A percentile compares a stretch with the other conserved stretches of the same genome.
Conservation (phyloP, 768 basidiomycete species). For the Leucosporidium creatinivorum region DNA sequence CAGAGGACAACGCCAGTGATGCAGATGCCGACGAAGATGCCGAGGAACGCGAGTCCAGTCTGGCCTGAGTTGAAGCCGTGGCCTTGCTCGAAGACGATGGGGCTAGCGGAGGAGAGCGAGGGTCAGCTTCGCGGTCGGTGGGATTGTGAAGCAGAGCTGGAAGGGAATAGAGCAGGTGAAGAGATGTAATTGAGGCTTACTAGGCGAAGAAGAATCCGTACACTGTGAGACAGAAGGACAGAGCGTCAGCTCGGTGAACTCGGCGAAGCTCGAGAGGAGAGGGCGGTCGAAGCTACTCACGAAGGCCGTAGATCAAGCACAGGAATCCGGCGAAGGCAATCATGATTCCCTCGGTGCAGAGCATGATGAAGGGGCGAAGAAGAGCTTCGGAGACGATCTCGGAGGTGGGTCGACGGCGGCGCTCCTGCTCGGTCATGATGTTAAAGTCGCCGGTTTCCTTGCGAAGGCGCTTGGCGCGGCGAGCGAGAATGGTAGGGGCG, state of each 20-base stretch:
- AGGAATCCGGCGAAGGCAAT: conserved; percentile 28
- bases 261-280: no score
- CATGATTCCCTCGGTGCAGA: conserved; percentile 8
- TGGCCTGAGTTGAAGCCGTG: background rate
- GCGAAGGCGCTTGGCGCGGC: conserved; percentile 49
- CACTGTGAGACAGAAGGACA: background rate
- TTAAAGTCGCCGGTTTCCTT: conserved; percentile 42
- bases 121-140: no score
- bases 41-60: background rate
- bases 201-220: conserved; percentile 12
- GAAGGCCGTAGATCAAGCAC: conserved; percentile 35
- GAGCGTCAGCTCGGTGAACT: no score
- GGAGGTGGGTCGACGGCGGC: conserved; percentile 26
- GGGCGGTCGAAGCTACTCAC: no score
- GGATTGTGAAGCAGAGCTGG: background rate
- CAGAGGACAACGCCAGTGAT: conserved; percentile 34
- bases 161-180: no score
- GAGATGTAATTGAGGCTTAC: no score
- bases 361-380: conserved; percentile 32
- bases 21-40: conserved; percentile 24
- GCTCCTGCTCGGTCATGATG: conserved; percentile 36
- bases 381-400: conserved; percentile 35
- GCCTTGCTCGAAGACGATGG: background rate
- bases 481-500: conserved; percentile 53
- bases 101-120: background rate